phyloP scores from a whole-genome alignment of 305 asterid genomes.

The Caryopteris hybrid region DNA sequence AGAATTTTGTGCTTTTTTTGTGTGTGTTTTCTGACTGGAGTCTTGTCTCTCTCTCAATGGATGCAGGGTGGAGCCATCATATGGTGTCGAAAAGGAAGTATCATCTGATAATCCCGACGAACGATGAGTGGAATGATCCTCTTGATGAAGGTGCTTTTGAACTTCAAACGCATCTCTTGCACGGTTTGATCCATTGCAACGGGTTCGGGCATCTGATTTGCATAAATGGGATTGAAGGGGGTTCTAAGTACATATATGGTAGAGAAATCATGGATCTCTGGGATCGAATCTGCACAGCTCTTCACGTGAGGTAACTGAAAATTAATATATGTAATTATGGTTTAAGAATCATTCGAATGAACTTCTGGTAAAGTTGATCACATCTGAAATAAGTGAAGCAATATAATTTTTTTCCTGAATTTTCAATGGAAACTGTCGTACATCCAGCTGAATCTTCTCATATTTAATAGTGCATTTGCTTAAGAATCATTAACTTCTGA shows the following conservation, averaged over 20 bases:
- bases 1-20: neutral
- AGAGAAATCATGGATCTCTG: conserved; percentile 80
- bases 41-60: neutral
- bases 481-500: neutral
- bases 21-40: neutral
- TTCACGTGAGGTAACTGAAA: conserved; percentile 48
- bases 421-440: neutral
- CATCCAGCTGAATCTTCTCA: neutral
- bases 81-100: conserved; percentile 79
- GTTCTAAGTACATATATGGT: conserved; percentile 59
- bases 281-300: conserved; percentile 76
- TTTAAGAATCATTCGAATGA: neutral
- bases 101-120: conserved; percentile 74
- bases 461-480: neutral
- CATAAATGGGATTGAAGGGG: conserved; percentile 84
- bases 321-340: neutral
- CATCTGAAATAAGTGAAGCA: too few species aligned
- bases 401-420: too few species aligned
- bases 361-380: neutral
- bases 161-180: conserved; percentile 63
- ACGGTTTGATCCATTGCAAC: conserved; percentile 83
- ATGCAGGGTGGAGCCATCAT: conserved; percentile 86
- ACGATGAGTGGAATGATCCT: conserved; percentile 63
- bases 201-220: conserved; percentile 82
- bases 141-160: conserved; percentile 52